phyloP scores from a whole-genome alignment of 1,284 basidiomycete genomes.

The Ustilago bromivora region DNA sequence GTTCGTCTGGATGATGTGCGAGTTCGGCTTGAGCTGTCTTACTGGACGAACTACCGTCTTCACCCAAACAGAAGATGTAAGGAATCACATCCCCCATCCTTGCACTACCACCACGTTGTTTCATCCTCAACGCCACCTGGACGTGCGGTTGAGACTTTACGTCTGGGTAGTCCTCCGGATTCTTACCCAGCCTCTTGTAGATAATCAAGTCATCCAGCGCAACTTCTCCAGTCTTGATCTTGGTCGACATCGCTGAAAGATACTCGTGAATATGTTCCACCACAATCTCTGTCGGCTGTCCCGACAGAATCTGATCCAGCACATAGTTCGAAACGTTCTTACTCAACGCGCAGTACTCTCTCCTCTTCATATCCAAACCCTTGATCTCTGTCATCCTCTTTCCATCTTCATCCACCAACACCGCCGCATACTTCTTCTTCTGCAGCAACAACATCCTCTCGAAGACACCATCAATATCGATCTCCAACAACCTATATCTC shows the following conservation, averaged over 20 bases:
- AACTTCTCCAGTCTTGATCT: constrained; percentile 81
- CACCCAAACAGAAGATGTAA: constrained; percentile 89
- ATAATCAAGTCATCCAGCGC: constrained; percentile 94
- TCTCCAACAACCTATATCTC: constrained; percentile 92
- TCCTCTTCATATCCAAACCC: constrained; percentile 97
- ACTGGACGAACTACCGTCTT: constrained; percentile 77
- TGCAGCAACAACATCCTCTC: constrained; percentile 91
- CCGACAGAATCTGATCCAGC: constrained; percentile 89
- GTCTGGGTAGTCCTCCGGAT: constrained; percentile 84
- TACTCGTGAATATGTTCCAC: constrained; percentile 95
- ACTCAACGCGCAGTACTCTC: constrained; percentile 92
- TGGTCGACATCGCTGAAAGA: constrained; percentile 79
- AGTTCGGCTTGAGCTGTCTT: constrained; percentile 88
- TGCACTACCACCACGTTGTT: constrained; percentile 82
- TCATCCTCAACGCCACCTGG: constrained; percentile 93
- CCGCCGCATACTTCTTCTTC: constrained; percentile 99
- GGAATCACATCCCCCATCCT: constrained; percentile 92
- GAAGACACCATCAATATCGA: constrained; percentile 95
- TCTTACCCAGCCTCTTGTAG: constrained; percentile 70
- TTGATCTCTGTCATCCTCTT: constrained; percentile 79
- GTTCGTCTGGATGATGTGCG: constrained; percentile 93
- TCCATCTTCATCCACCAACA: constrained; percentile 74
- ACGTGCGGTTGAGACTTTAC: constrained; percentile 95
- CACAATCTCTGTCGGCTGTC: constrained; percentile 88
- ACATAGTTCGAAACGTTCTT: constrained; percentile 81